These are phyloP conservation scores for Rhodamnia rubescens DNA, from an alignment of 345 rosid genomes.

Conservation along the genomic window DNA sequence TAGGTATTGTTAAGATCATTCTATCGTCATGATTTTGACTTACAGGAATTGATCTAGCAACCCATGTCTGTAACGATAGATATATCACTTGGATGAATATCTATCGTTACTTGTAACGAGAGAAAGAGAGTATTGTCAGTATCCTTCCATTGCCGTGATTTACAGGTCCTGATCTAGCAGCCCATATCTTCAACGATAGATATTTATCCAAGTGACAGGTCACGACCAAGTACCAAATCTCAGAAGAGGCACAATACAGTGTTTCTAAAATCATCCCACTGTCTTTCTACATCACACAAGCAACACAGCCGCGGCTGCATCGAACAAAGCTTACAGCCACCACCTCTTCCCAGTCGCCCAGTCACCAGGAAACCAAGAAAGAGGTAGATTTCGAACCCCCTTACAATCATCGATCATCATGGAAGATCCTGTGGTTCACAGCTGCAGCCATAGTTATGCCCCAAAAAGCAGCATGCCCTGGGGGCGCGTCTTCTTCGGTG, in stretches of 20 bases:
- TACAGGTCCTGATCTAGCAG: neutral
- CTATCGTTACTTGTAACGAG: no score
- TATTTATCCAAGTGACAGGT: neutral
- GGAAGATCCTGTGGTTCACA: neutral
- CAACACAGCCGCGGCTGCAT: neutral
- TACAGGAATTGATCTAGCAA: no score
- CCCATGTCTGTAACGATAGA: no score
- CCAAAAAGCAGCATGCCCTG: neutral
- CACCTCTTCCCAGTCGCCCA: neutral
- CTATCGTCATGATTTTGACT: no score
- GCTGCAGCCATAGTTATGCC: neutral
- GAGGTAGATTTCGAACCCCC: neutral
- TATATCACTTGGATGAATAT: no score
- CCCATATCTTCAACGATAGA: neutral
- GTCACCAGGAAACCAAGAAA: neutral
- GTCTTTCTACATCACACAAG: neutral
- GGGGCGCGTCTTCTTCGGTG: neutral
- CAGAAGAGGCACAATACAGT: neutral
- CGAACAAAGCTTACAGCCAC: neutral
- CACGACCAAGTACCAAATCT: neutral
- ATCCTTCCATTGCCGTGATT: neutral
- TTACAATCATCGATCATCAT: neutral
- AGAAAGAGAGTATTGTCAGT: neutral
- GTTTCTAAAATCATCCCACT: neutral
- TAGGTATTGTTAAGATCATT: no score